Evolutionary conservation across 2,329 filamentous ascomycete genomes (phyloP).

Genomic region (Stemphylium beticola): DNA sequence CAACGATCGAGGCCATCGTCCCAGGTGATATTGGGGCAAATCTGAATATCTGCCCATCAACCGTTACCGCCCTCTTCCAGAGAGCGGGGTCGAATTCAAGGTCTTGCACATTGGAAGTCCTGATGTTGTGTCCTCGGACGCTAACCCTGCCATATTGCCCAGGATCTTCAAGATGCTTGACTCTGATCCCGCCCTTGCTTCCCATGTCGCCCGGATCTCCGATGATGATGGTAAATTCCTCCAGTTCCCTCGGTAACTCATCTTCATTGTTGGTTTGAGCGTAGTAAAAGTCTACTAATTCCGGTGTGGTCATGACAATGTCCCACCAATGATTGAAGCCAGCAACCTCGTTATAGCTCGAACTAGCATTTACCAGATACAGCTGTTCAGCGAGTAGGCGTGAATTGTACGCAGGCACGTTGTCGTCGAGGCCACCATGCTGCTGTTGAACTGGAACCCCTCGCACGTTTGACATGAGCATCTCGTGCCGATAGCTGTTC

Average conservation of each 20-base stretch:
- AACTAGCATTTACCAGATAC: slow-evolving; percentile 22
- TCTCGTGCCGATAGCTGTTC: slow-evolving; percentile 62
- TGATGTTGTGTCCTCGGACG: slow-evolving; percentile 44
- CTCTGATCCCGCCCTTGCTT: slow-evolving; percentile 57
- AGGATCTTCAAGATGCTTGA: slow-evolving; percentile 58
- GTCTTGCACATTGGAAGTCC: slow-evolving; percentile 42
- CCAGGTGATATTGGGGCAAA: not conserved
- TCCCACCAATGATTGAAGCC: slow-evolving; percentile 15
- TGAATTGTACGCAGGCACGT: slow-evolving; percentile 65
- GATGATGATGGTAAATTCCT: slow-evolving; percentile 57
- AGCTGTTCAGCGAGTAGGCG: slow-evolving; percentile 60
- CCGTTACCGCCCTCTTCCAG: slow-evolving; percentile 17
- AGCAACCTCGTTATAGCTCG: slow-evolving; percentile 57
- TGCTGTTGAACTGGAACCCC: slow-evolving; percentile 63
- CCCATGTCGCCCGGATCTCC: slow-evolving; percentile 61
- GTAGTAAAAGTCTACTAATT: slow-evolving; percentile 59
- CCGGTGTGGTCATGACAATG: slow-evolving; percentile 60
- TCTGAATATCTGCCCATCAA: slow-evolving; percentile 33
- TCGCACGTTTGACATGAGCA: slow-evolving; percentile 58
- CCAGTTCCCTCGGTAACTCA: slow-evolving; percentile 25
- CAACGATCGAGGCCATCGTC: not conserved
- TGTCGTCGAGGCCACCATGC: slow-evolving; percentile 63
- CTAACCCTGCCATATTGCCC: slow-evolving; percentile 59
- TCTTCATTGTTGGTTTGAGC: slow-evolving; percentile 29
- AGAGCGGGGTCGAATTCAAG: slow-evolving; percentile 35